Conservation (phyloP, 1,284 basidiomycete species). For the Kalmanozyma brasiliensis region DNA sequence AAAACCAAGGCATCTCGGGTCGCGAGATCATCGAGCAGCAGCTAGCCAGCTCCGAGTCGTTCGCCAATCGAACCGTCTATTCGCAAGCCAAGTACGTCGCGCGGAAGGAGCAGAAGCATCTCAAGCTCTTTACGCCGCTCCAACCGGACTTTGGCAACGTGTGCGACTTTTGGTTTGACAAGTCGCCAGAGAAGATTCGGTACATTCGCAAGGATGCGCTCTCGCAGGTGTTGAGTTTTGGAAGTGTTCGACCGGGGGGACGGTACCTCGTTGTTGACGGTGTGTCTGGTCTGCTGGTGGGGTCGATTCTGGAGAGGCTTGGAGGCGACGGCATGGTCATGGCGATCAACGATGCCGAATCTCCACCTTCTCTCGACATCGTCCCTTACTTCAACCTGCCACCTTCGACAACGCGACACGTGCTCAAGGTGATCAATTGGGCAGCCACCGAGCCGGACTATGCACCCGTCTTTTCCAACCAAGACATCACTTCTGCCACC, state of each 20-base stretch:
- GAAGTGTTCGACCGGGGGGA: conserved; percentile 85
- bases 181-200: conserved; percentile 77
- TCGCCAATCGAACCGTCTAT: conserved; percentile 61
- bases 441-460: conserved; percentile 55
- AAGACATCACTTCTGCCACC: conserved; percentile 16
- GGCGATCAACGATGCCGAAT: conserved; percentile 88
- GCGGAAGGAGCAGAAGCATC: conserved; percentile 72
- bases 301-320: conserved; percentile 78
- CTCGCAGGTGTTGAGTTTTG: conserved; percentile 85
- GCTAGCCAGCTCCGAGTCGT: conserved; percentile 53
- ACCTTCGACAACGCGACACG: conserved; percentile 60
- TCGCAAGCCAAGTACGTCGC: conserved; percentile 64
- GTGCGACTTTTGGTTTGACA: conserved; percentile 83
- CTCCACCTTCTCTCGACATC: conserved; percentile 89
- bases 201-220: conserved; percentile 88
- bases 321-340: conserved; percentile 82
- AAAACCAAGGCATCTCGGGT: conserved; percentile 61
- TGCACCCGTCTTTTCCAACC: conserved; percentile 32
- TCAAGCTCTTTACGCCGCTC: conserved; percentile 86
- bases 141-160: conserved; percentile 89
- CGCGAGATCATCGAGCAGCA: conserved; percentile 63
- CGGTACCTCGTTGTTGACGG: conserved; percentile 91
- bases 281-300: conserved; percentile 83
- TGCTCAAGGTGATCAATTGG: conserved; percentile 56
- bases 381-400: conserved; percentile 80